Percentiles rank a stretch among this genome's conserved stretches.
These are phyloP conservation scores for Tremellales sp. DNA, from an alignment of 1,284 basidiomycete genomes.

Conservation along the genomic window DNA sequence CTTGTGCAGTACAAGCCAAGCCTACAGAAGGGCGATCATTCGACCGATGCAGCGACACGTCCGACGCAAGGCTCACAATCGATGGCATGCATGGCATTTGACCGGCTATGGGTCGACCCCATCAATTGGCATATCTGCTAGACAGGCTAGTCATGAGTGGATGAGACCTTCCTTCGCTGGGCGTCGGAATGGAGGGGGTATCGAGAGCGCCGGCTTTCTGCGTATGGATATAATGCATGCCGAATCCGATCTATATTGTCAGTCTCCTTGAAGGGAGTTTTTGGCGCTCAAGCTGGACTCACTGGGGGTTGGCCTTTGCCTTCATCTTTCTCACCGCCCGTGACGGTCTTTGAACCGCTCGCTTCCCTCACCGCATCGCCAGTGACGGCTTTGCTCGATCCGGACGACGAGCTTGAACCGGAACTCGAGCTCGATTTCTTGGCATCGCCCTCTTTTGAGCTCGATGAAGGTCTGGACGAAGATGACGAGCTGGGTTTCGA, in stretches of 20 bases:
- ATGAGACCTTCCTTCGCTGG: constrained; percentile 32
- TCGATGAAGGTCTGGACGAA: constrained; percentile 9
- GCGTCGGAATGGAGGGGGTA: constrained; percentile 12
- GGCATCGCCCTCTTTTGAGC: neutral
- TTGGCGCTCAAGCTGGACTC: neutral
- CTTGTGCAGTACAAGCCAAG: too few relatives aligned
- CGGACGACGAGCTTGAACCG: constrained; percentile 10
- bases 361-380: constrained; percentile 12
- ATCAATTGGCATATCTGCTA: too few relatives aligned
- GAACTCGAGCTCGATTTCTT: neutral
- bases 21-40: too few relatives aligned
- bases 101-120: too few relatives aligned
- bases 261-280: neutral
- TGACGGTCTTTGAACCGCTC: constrained; percentile 15
- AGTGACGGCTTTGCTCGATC: constrained; percentile 4
- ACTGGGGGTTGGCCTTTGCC: constrained; percentile 1
- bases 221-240: constrained; percentile 36
- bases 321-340: constrained; percentile 10
- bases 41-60: too few relatives aligned
- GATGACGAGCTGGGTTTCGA: constrained; percentile 2
- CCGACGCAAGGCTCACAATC: too few relatives aligned
- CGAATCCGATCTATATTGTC: constrained; percentile 23
- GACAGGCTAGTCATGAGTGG: constrained; percentile 31
- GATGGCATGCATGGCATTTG: too few relatives aligned
- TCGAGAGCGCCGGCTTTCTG: constrained; percentile 14